Conservation (phyloP, 768 basidiomycete genomes). For the Russula abietina region DNA sequence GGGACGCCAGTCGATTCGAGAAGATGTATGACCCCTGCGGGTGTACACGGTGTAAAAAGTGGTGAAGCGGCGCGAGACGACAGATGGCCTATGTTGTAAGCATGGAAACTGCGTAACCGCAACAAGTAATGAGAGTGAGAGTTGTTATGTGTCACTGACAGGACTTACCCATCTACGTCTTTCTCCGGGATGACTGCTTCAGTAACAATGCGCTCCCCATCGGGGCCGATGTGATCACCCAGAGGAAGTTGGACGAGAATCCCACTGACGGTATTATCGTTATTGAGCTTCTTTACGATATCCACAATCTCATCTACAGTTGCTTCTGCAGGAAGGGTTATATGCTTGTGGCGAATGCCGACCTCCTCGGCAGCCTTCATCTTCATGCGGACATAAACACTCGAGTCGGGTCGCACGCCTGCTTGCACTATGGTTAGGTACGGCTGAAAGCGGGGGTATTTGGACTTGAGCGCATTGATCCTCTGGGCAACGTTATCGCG, state of each 20-base stretch:
- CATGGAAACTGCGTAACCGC: conserved; percentile 69
- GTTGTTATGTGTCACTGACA: neutral
- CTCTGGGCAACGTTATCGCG: conserved; percentile 67
- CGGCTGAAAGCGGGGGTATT: conserved; percentile 84
- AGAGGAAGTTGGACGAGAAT: conserved; percentile 95
- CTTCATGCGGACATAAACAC: conserved; percentile 96
- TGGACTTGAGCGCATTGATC: conserved; percentile 57
- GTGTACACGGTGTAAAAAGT: conserved; percentile 92
- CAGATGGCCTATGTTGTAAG: conserved; percentile 95
- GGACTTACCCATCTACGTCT: conserved; percentile 87
- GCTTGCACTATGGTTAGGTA: conserved; percentile 91
- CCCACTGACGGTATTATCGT: conserved; percentile 74
- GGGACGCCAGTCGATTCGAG: conserved; percentile 80
- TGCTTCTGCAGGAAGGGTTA: conserved; percentile 63
- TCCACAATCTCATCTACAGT: conserved; percentile 70
- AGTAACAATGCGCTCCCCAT: conserved; percentile 86
- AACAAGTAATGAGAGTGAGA: neutral
- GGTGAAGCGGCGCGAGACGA: conserved; percentile 86
- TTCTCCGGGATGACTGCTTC: conserved; percentile 91
- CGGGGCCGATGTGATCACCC: conserved; percentile 70
- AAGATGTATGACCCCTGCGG: conserved; percentile 85
- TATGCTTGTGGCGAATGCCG: conserved; percentile 81
- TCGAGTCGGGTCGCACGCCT: conserved; percentile 85
- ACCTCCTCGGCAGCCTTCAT: conserved; percentile 90
- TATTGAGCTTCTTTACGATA: conserved; percentile 75